Evolutionary conservation across 129 eudicot species (phyloP).

Genomic region (Escallonia rubra): DNA sequence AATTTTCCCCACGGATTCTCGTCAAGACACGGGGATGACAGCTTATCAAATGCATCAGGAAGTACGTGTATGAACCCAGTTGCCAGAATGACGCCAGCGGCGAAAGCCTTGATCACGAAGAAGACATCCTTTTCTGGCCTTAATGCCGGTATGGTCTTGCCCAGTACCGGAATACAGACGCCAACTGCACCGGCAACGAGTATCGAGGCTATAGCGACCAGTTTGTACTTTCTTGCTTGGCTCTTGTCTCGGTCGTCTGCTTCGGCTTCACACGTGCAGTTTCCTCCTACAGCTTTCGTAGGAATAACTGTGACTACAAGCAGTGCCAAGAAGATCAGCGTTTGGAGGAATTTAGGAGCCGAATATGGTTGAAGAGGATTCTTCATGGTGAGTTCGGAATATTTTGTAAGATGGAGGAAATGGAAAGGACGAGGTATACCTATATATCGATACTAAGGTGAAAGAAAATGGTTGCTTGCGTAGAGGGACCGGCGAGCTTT

Average conservation of each 20-base stretch:
- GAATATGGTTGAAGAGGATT: too few species aligned
- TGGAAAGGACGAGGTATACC: background rate
- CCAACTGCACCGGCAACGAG: conserved; percentile 33
- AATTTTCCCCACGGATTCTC: conserved; percentile 32
- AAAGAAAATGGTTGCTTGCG: background rate
- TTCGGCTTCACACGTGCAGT: conserved; percentile 33
- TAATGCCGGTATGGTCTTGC: conserved; percentile 20
- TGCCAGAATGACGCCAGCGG: conserved; percentile 51
- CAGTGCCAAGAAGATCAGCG: background rate
- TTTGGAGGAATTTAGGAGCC: background rate
- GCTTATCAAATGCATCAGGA: conserved; percentile 42
- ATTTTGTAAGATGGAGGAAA: too few species aligned
- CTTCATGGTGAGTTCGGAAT: background rate
- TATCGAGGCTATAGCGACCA: conserved; percentile 34
- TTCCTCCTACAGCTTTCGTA: background rate
- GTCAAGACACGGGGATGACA: conserved; percentile 28
- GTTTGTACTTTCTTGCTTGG: conserved; percentile 35
- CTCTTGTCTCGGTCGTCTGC: conserved; percentile 18
- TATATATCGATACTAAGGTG: background rate
- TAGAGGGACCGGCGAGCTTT: too few species aligned
- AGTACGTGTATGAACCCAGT: conserved; percentile 49
- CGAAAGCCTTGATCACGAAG: conserved; percentile 41
- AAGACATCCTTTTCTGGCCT: conserved; percentile 35
- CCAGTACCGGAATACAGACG: conserved; percentile 32
- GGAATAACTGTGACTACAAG: background rate